Evolutionary conservation across 768 basidiomycete genomes (phyloP), one percentile per base, ranked within the genome.

Genomic region (Podaxis rugospora): DNA sequence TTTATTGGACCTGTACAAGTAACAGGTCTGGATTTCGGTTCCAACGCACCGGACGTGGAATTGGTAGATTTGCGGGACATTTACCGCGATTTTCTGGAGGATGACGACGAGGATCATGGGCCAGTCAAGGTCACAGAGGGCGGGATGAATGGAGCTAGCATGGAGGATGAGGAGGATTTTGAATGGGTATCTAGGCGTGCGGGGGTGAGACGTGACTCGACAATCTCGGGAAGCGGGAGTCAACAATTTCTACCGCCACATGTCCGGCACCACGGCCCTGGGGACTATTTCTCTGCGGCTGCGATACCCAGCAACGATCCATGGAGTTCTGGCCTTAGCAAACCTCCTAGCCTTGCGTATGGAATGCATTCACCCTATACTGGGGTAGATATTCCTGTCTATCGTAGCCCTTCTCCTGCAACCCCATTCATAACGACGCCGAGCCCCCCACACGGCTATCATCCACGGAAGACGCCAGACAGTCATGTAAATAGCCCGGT

Each of bases 1-100:
- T 98, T 95, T 72, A 91, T 99, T 39, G 97, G 97, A 1, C 94
- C 95, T 13, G 85, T 98, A 61, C 83, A 88, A 62, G 86, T 98
- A 58, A 88, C 87, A 1, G 86, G 88, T 3, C 82, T 98, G 57
- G 91, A 93, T 61, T 95, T 99, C 73, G 97, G 97, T 35, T 84
- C 88, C 0, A 76, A 78, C 18, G 70, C 87, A 2, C 97, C 97
- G 3, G 89, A 95, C 62, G 83, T 95, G 23, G 93, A 97, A 71
- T 82, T 98, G 56, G 87, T 92, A 57, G 97, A 97, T 75, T 75
- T 98, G 55, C 83, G 93, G 51, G 94, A 98, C 78, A 93, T 98
- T 60, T 93, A 95, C 75, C 88, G 87, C 55, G 95, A 96, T 71
- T 98, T 98, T 69, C 83, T 97, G 57, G 92, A 95, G 62, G 90